Percentiles rank a stretch among this genome's conserved stretches.
Evolutionary conservation across 2,329 filamentous ascomycete genomes (phyloP).

Genomic region (Sphaceloma murrayae): DNA sequence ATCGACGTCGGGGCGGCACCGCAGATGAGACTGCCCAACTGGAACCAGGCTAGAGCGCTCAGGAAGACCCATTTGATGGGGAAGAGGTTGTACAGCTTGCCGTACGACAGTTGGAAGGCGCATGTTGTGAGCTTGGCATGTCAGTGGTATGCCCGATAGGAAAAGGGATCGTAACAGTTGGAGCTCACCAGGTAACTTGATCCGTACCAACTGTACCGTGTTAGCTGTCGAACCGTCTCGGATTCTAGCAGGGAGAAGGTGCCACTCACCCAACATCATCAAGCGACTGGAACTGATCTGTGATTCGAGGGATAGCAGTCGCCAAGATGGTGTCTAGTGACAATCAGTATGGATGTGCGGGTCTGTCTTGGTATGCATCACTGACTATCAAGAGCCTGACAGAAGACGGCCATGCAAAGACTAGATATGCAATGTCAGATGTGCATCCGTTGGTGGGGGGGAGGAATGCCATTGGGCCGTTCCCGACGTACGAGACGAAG

Average conservation of each 20-base stretch:
- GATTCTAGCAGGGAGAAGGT: not conserved
- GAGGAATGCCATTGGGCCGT: not conserved
- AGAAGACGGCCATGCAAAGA: conserved; percentile 13
- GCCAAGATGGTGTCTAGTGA: conserved; percentile 34
- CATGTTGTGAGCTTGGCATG: conserved; percentile 3
- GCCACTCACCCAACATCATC: conserved; percentile 35
- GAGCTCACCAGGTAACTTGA: conserved; percentile 15
- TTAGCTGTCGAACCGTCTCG: not conserved
- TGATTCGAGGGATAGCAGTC: conserved; percentile 41
- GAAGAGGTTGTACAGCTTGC: conserved; percentile 40
- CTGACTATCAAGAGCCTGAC: conserved; percentile 11
- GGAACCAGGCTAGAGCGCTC: conserved; percentile 39
- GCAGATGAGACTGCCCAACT: conserved; percentile 43
- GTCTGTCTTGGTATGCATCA: conserved; percentile 17
- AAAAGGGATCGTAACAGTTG: conserved; percentile 1
- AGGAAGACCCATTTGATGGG: conserved; percentile 40
- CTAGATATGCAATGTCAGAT: conserved; percentile 12
- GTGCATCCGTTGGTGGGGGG: conserved; percentile 3
- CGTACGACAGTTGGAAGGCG: conserved; percentile 36
- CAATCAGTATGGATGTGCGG: not conserved
- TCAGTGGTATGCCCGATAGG: conserved; percentile 1
- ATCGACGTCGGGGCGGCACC: conserved; percentile 41
- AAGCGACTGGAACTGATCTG: conserved; percentile 39
- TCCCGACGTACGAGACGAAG: conserved; percentile 2
- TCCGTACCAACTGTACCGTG: conserved; percentile 23